Percentiles rank a stretch among this genome's conserved stretches.
phyloP scores from a whole-genome alignment of 2,329 filamentous ascomycete species.

The Metarhizium brunneum region DNA sequence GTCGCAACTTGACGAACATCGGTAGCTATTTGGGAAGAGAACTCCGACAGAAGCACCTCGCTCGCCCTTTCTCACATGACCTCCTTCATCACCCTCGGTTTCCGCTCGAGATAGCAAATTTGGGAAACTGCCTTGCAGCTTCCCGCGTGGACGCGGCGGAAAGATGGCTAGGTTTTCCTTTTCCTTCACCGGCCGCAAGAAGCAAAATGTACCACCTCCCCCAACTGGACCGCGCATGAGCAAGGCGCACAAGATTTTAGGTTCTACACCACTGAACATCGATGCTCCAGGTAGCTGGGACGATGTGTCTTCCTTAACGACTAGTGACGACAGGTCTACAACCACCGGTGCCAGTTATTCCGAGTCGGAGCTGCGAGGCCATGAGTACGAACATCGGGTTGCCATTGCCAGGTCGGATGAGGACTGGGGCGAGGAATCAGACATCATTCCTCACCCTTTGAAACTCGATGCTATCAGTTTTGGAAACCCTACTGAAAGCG shows the following conservation, averaged over 20 bases:
- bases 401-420: conserved; percentile 10
- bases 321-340: conserved; percentile 35
- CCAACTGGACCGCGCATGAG: conserved; percentile 29
- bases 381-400: conserved; percentile 13
- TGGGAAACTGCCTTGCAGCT: neutral
- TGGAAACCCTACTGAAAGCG: conserved; percentile 11
- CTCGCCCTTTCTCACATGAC: neutral
- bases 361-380: conserved; percentile 6
- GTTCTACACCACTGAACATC: conserved; percentile 34
- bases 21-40: neutral
- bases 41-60: neutral
- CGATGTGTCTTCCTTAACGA: conserved; percentile 29
- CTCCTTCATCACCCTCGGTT: neutral
- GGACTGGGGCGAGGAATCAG: conserved; percentile 38
- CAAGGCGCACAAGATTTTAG: conserved; percentile 43
- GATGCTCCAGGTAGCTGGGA: conserved; percentile 34
- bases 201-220: conserved; percentile 22
- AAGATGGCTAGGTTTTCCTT: conserved; percentile 39
- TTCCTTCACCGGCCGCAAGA: conserved; percentile 37
- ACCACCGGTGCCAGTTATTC: conserved; percentile 25
- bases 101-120: neutral
- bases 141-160: neutral
- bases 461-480: conserved; percentile 9
- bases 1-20: neutral
- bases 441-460: conserved; percentile 28